Evolutionary conservation across 2,329 filamentous ascomycete genomes (phyloP), one percentile per base, ranked within the genome.

Genomic region (Fusarium secorum): DNA sequence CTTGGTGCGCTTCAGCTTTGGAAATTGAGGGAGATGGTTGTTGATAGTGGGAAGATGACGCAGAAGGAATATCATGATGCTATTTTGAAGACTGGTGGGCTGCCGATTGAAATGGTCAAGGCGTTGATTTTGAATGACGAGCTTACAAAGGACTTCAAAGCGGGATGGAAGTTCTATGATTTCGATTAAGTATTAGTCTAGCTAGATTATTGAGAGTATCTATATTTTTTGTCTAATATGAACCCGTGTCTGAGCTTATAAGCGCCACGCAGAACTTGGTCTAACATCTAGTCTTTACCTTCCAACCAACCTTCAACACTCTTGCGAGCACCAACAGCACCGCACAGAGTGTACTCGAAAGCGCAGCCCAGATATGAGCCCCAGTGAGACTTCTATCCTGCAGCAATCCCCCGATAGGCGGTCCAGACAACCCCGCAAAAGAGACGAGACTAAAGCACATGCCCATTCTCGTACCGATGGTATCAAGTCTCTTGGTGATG

Each of bases 381-480:
- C 70, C 76, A 1, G 55, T 72, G 36, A 77, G 78, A 22, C 75
- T 77, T 1, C 39, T 53, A 2, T 72, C 62, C 51, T 76, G 68
- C 0, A 76, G 36, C 4, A 70, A 18, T 0, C 82, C 82, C 1
- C 82, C 82, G 24, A 83, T 77, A 1, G 82, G 82, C 7, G 81
- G 80, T 0, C 82, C 82, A 0, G 81, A 82, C 18, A 83, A 56
- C 0, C 80, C 78, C 3, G 80, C 80, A 46, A 83, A 75, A 0
- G 81, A 82, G 11, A 77, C 73, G 10, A 83, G 77, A 45, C 73
- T 78, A 15, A 83, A 83, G 2, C 78, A 80, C 81, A 83, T 83
- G 13, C 82, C 82, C 18, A 83, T 73, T 28, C 82, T 74, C 3
- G 81, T 82, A 0, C 82, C 82, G 3, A 82, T 76, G 4, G 75